These are phyloP conservation scores for Paracorniculantispora psalliotae DNA, from an alignment of 2,329 filamentous ascomycete species.

Conservation along the genomic window DNA sequence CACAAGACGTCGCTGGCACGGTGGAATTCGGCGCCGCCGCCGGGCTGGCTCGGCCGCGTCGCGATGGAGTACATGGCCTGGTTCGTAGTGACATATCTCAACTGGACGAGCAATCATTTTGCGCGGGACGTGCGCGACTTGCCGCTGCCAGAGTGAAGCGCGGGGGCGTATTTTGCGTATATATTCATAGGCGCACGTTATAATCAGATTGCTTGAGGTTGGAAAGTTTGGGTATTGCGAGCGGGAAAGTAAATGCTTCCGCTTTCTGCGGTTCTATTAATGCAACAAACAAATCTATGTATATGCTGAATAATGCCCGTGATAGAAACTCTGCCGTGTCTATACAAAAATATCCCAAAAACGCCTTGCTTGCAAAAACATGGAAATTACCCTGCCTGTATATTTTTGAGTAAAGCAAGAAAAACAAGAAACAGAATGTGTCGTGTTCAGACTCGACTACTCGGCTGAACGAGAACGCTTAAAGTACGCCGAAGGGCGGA, in stretches of 20 bases:
- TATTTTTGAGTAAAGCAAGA: neutral
- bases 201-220: neutral
- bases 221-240: neutral
- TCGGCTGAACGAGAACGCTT: constrained; percentile 7
- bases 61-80: constrained; percentile 23
- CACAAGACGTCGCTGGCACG: constrained; percentile 35
- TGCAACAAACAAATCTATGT: constrained; percentile 1
- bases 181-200: too few relatives aligned
- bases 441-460: neutral
- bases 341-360: neutral
- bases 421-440: neutral
- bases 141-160: constrained; percentile 15
- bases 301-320: neutral
- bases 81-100: constrained; percentile 18
- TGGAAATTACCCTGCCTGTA: neutral
- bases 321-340: neutral
- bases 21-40: constrained; percentile 18
- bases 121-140: constrained; percentile 19
- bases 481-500: constrained; percentile 21
- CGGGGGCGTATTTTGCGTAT: too few relatives aligned
- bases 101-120: constrained; percentile 19
- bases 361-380: constrained; percentile 3
- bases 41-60: constrained; percentile 19
- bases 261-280: neutral
- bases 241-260: neutral